Percentiles rank a stretch among this genome's conserved stretches.
These are phyloP conservation scores for Cyberlindnera mycetangii DNA, from an alignment of 805 yeast species.

Conservation along the genomic window DNA sequence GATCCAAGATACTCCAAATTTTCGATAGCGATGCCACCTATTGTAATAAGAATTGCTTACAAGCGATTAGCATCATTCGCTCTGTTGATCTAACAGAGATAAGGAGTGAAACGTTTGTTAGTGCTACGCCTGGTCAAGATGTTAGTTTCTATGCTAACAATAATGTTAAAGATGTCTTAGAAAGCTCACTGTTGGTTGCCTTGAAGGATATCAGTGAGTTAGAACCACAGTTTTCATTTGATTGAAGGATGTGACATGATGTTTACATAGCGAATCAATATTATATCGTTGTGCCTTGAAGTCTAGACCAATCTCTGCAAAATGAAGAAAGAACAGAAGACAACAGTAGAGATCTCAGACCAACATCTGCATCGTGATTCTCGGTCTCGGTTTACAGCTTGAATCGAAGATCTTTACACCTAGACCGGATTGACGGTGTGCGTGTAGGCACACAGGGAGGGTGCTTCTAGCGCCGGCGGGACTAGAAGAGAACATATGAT, in stretches of 20 bases:
- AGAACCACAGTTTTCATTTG: conserved; percentile 2
- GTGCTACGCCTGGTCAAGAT: not conserved
- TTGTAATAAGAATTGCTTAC: conserved; percentile 2
- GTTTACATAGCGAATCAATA: too few relatives aligned
- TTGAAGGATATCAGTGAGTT: conserved; percentile 13
- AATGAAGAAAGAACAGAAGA: too few relatives aligned
- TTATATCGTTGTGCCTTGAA: too few relatives aligned
- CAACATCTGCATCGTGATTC: too few relatives aligned
- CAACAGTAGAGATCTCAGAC: too few relatives aligned
- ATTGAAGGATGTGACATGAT: not conserved
- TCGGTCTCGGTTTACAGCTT: too few relatives aligned
- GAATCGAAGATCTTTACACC: too few relatives aligned
- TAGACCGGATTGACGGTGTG: too few relatives aligned
- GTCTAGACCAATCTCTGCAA: too few relatives aligned
- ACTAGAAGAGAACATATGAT: too few relatives aligned
- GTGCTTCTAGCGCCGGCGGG: too few relatives aligned
- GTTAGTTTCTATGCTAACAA: conserved; percentile 8
- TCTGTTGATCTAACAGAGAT: conserved; percentile 4
- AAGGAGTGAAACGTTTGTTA: not conserved
- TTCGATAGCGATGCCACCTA: conserved; percentile 7
- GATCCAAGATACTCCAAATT: conserved; percentile 9
- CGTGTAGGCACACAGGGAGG: too few relatives aligned
- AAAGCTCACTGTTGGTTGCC: conserved; percentile 6
- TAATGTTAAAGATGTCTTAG: conserved; percentile 12
- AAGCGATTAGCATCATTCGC: conserved; percentile 6